Percentiles rank a stretch among this genome's conserved stretches.
phyloP scores from a whole-genome alignment of 495 filamentous ascomycete genomes.

The Bathelium albidoporum region DNA sequence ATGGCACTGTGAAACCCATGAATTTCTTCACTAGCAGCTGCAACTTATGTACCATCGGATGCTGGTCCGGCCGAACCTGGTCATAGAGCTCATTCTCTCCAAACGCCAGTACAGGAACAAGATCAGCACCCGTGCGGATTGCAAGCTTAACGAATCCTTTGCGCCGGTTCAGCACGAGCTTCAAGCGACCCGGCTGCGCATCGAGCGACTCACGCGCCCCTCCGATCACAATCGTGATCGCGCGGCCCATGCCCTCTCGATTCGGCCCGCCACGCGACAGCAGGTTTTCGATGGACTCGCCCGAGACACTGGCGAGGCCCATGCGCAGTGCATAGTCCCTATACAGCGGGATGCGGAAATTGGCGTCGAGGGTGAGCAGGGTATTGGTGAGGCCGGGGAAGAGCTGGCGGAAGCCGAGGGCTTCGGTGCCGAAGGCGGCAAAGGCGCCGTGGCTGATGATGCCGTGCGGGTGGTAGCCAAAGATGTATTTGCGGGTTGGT shows the following conservation, averaged over 20 bases:
- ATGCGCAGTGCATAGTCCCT: constrained; percentile 81
- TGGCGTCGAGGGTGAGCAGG: constrained; percentile 80
- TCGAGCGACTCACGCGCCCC: constrained; percentile 87
- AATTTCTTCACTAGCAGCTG: constrained; percentile 74
- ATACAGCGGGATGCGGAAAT: constrained; percentile 90
- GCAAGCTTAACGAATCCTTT: constrained; percentile 93
- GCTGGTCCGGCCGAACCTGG: constrained; percentile 58
- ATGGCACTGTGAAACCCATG: constrained; percentile 85
- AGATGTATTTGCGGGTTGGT: constrained; percentile 86
- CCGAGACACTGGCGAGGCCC: constrained; percentile 80
- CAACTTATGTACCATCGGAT: constrained; percentile 61
- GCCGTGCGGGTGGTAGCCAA: constrained; percentile 94
- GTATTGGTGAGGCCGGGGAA: constrained; percentile 96
- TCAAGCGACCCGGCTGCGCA: constrained; percentile 62
- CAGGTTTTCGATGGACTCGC: constrained; percentile 80
- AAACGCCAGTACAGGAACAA: constrained; percentile 85
- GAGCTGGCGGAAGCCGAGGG: constrained; percentile 73
- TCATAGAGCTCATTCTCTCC: constrained; percentile 96
- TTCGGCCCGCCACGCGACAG: constrained; percentile 67
- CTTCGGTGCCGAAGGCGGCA: constrained; percentile 84
- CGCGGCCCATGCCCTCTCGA: constrained; percentile 83
- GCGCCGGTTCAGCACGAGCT: constrained; percentile 66
- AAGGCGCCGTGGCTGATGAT: constrained; percentile 96
- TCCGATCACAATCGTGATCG: constrained; percentile 91
- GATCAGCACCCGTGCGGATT: constrained; percentile 75